Percentiles rank a stretch among this genome's conserved stretches.
Conservation (phyloP, 345 rosid genomes). For the Linum tenue region DNA sequence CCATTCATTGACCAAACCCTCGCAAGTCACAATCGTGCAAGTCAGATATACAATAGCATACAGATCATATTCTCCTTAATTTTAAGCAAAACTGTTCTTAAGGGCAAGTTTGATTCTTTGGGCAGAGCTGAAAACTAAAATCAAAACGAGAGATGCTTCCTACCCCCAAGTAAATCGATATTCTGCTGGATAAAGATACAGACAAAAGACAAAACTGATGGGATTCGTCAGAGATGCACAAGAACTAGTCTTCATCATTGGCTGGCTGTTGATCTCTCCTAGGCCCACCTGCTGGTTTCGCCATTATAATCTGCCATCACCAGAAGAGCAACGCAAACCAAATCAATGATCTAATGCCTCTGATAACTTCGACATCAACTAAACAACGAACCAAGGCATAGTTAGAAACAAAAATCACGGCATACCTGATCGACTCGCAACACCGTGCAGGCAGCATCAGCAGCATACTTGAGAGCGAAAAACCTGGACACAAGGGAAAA, state of each 20-base stretch:
- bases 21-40: too few relatives aligned
- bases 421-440: slow-evolving; percentile 93
- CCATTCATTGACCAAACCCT: too few relatives aligned
- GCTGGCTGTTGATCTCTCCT: slow-evolving; percentile 54
- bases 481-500: slow-evolving; percentile 29
- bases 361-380: background rate
- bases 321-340: background rate
- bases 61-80: too few relatives aligned
- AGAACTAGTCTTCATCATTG: slow-evolving; percentile 55
- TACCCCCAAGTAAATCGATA: too few relatives aligned
- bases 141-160: too few relatives aligned
- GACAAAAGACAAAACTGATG: background rate
- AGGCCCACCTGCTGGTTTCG: slow-evolving; percentile 94
- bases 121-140: too few relatives aligned
- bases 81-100: too few relatives aligned
- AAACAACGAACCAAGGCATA: background rate
- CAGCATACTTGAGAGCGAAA: slow-evolving; percentile 88
- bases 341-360: background rate
- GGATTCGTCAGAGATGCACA: background rate
- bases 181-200: background rate
- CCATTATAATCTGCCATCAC: slow-evolving; percentile 73
- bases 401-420: background rate
- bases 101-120: too few relatives aligned
- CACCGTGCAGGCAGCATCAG: slow-evolving; percentile 96
- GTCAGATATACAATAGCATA: too few relatives aligned